A percentile compares a stretch with the other conserved stretches of the same genome.
Conservation (phyloP, 2,329 filamentous ascomycete species). For the Aspergillus floridensis region DNA sequence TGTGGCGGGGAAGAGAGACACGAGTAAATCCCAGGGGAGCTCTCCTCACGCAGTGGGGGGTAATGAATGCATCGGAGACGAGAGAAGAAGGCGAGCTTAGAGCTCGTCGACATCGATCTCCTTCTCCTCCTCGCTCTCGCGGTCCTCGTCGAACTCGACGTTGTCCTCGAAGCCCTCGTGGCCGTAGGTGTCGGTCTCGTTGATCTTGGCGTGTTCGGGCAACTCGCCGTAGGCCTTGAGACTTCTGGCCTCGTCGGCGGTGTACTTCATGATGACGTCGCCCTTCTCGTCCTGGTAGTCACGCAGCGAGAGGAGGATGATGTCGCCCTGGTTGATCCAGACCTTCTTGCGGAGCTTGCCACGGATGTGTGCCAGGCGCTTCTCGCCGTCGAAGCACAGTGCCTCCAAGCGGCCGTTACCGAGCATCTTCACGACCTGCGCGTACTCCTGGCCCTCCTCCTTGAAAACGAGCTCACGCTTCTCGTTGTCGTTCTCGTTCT, state of each 20-base stretch:
- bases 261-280: conserved; percentile 93
- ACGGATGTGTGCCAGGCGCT: conserved; percentile 79
- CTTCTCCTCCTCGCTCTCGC: conserved; percentile 66
- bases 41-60: conserved; percentile 30
- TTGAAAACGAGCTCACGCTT: conserved; percentile 99
- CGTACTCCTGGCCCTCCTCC: conserved; percentile 92
- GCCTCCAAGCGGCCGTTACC: conserved; percentile 93
- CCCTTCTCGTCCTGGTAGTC: conserved; percentile 95
- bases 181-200: conserved; percentile 91
- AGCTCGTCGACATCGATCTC: conserved; percentile 96
- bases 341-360: conserved; percentile 99
- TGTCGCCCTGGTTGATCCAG: conserved; percentile 98
- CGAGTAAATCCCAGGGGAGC: conserved; percentile 14
- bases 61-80: conserved; percentile 27
- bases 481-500: conserved; percentile 99
- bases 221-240: conserved; percentile 97
- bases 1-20: conserved; percentile 12
- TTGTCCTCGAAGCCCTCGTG: conserved; percentile 93
- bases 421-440: conserved; percentile 91
- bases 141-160: conserved; percentile 98
- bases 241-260: conserved; percentile 87
- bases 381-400: conserved; percentile 90
- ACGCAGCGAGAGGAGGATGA: conserved; percentile 81
- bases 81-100: conserved; percentile 49
- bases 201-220: conserved; percentile 98